Conservation (phyloP, 495 filamentous ascomycete species). For the Annulohypoxylon bovei region DNA sequence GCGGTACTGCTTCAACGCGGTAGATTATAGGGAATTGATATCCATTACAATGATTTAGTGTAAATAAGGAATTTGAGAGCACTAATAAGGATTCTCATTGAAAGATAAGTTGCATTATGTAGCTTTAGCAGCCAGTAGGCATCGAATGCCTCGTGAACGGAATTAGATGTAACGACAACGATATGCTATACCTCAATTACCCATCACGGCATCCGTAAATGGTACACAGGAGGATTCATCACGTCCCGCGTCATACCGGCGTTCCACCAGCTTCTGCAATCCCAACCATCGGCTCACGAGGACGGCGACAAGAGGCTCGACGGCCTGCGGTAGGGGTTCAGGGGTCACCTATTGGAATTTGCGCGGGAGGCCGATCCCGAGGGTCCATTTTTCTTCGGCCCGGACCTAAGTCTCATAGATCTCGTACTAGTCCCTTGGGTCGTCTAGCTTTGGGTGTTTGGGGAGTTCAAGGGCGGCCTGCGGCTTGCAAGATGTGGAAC, state of each 20-base stretch:
- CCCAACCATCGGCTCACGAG: slow-evolving; percentile 56
- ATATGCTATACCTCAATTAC: background rate
- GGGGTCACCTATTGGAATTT: slow-evolving; percentile 58
- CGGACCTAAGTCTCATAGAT: slow-evolving; percentile 62
- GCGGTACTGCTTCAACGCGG: slow-evolving; percentile 43
- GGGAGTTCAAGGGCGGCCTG: slow-evolving; percentile 68
- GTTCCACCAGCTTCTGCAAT: slow-evolving; percentile 69
- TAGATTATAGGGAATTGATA: slow-evolving; percentile 38
- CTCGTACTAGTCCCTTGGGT: slow-evolving; percentile 66
- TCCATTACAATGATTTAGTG: slow-evolving; percentile 31
- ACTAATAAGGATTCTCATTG: slow-evolving; percentile 22
- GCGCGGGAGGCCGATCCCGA: slow-evolving; percentile 60
- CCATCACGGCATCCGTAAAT: slow-evolving; percentile 14
- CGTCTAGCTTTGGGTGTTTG: slow-evolving; percentile 67
- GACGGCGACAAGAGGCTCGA: slow-evolving; percentile 58
- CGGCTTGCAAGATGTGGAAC: no score
- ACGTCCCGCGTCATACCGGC: slow-evolving; percentile 66
- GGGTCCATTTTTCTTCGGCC: slow-evolving; percentile 67
- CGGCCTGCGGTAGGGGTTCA: slow-evolving; percentile 38
- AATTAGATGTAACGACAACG: slow-evolving; percentile 5
- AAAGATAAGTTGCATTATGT: slow-evolving; percentile 12
- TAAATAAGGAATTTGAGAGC: slow-evolving; percentile 19
- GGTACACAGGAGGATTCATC: slow-evolving; percentile 26
- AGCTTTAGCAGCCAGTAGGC: background rate
- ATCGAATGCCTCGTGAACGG: background rate